Evolutionary conservation across 2,329 filamentous ascomycete species (phyloP), one percentile per base, ranked within the genome.

Genomic region (Plectosphaerella plurivora): DNA sequence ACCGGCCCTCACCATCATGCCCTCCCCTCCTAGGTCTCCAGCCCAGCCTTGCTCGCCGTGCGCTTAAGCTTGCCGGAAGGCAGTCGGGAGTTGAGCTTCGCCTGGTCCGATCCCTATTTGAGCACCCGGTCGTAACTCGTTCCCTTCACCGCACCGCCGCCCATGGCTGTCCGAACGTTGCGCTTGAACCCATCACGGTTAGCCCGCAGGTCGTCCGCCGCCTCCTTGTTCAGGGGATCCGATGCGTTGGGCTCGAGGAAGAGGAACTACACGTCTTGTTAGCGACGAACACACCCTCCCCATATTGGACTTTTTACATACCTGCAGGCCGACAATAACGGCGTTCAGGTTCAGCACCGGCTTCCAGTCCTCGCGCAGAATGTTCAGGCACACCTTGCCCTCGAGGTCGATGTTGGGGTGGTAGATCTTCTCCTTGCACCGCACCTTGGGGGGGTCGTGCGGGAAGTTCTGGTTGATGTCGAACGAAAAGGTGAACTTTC

Each of bases 361-460:
- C 78, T 97, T 99, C 94, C 94, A 99, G 75, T 99, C 94, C 74
- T 99, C 94, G 56, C 94, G 80, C 65, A 99, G 73, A 63, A 99
- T 99, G 70, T 99, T 99, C 65, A 99, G 74, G 76, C 94, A 99
- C 57, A 99, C 92, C 68, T 99, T 99, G 61, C 94, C 94, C 68
- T 97, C 91, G 41, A 96, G 81, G 66, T 99, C 94, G 68, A 99
- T 99, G 72, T 99, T 99, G 6, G 94, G 94, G 69, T 99, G 94
- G 75, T 99, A 99, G 63, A 99, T 97, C 79, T 96, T 97, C 73
- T 99, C 90, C 61, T 86, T 88, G 75, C 94, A 97, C 66, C 89
- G 94, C 62, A 99, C 94, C 74, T 97, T 97, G 18, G 94, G 94
- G 57, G 94, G 92, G 69, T 97, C 92, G 74, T 97, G 94, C 1